Evolutionary conservation across 169 alveolate species (phyloP).

Genomic region (Plasmodium blacklocki): DNA sequence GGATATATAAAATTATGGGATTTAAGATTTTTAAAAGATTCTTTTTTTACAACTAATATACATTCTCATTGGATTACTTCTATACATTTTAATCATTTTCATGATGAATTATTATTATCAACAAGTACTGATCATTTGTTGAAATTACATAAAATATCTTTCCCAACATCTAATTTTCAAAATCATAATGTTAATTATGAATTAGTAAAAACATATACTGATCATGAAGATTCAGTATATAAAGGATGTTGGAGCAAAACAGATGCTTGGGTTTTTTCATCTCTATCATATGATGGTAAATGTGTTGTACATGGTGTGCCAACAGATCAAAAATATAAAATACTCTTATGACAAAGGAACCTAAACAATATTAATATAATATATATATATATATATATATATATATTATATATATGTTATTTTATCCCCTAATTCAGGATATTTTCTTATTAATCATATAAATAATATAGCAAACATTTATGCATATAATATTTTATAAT

Average conservation of each 20-base stretch:
- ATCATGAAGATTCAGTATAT: slow-evolving; percentile 89
- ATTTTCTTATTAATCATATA: too few relatives aligned
- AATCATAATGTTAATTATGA: slow-evolving; percentile 66
- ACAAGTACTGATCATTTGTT: slow-evolving; percentile 89
- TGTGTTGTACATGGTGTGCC: slow-evolving; percentile 89
- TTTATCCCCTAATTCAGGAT: too few relatives aligned
- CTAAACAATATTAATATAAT: neutral
- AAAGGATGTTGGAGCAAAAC: slow-evolving; percentile 88
- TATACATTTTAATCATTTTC: slow-evolving; percentile 88
- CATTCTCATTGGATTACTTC: slow-evolving; percentile 92
- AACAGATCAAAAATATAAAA: slow-evolving; percentile 87
- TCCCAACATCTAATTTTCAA: slow-evolving; percentile 65
- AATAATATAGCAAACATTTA: too few relatives aligned
- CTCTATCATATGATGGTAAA: slow-evolving; percentile 89
- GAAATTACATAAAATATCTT: slow-evolving; percentile 80
- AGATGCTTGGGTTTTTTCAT: slow-evolving; percentile 92
- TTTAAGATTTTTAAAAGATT: slow-evolving; percentile 84
- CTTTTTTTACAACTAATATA: slow-evolving; percentile 82
- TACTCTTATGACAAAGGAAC: slow-evolving; percentile 79
- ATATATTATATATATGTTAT: neutral
- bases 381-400: neutral
- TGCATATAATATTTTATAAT: too few relatives aligned
- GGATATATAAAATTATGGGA: slow-evolving; percentile 91
- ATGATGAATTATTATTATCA: slow-evolving; percentile 93
- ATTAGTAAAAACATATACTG: slow-evolving; percentile 78